Base-by-base conservation (phyloP, 179 eudicot genomes). In the Carnegiea gigantea region DNA sequence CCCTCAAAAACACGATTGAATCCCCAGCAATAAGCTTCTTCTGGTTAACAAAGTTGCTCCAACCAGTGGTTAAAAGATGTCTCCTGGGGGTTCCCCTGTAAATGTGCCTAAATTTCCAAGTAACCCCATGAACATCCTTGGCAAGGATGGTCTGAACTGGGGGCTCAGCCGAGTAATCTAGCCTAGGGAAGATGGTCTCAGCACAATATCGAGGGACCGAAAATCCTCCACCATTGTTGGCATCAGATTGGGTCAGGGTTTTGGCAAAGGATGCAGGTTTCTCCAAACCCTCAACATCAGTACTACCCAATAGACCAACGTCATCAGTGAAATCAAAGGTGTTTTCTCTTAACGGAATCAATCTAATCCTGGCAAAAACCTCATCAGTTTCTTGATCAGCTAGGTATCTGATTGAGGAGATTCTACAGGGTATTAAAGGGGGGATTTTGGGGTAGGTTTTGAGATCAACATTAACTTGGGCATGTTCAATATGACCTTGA, bases 221-320 rank as follows among this genome's bases (percentile, higher is more conserved):
- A 77, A 88, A 88, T 0, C 90, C 90, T 0, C 90, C 90, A 13
- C 90, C 90, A 84, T 88, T 88, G 74, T 88, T 88, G 9, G 90
- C 90, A 79, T 88, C 90, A 77, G 90, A 88, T 28, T 88, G 90
- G 15, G 90, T 88, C 0, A 88, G 64, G 12, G 90, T 88, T 72
- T 88, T 88, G 4, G 90, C 88, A 79, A 88, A 88, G 2, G 86
- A 79, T 18, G 80, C 83, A 18, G 86, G 78, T 78, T 85, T 88
- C 18, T 82, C 80, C 18, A 76, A 78, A 12, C 79, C 82, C 73
- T 74, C 82, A 40, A 21, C 1, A 21, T 76, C 79, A 26, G 40
- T 36, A 10, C 14, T 21, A 18, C 54, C 62, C 60, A 77, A 33
- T 8, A 77, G 51, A 62, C 78, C 82, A 6, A 48, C 78, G 40